phyloP scores from a whole-genome alignment of 2,329 filamentous ascomycete species.

The Alternaria infectoria region DNA sequence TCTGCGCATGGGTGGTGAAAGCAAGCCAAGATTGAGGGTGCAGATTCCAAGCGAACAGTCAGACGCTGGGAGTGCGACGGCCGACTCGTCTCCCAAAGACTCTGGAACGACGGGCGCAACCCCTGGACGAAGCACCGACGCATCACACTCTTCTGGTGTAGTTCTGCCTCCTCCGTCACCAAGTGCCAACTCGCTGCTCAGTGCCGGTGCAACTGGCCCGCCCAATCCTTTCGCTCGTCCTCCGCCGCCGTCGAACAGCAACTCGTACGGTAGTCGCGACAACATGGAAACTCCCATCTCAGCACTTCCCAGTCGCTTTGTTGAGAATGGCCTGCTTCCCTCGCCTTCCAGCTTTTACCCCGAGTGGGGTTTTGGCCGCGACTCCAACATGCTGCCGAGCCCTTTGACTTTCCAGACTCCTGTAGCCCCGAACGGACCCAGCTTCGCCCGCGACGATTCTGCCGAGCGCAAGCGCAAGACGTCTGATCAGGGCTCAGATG shows the following conservation, averaged over 20 bases:
- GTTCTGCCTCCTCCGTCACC: conserved; percentile 93
- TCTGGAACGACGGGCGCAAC: conserved; percentile 66
- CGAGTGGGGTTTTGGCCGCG: conserved; percentile 81
- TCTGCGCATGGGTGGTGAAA: conserved; percentile 68
- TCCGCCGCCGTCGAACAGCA: conserved; percentile 70
- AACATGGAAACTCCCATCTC: conserved; percentile 83
- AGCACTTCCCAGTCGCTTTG: conserved; percentile 87
- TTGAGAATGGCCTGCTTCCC: conserved; percentile 84
- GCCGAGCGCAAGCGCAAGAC: conserved; percentile 50
- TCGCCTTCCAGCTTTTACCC: conserved; percentile 92
- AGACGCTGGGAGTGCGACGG: conserved; percentile 76
- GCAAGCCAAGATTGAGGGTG: conserved; percentile 84
- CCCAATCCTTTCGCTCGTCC: conserved; percentile 95
- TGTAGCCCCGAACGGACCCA: conserved; percentile 51
- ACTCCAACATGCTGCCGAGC: conserved; percentile 87
- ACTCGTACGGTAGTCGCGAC: conserved; percentile 45
- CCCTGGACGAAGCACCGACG: conserved; percentile 61
- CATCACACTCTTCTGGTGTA: conserved; percentile 70
- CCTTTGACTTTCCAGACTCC: conserved; percentile 94
- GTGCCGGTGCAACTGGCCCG: conserved; percentile 88
- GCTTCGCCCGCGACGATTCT: conserved; percentile 53
- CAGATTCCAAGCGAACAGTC: conserved; percentile 94
- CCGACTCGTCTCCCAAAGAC: conserved; percentile 69
- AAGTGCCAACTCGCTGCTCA: conserved; percentile 82
- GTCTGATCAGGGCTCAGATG: conserved; percentile 48